Conservation (phyloP, 1,284 basidiomycete species). For the Ceratobasidium sp. region DNA sequence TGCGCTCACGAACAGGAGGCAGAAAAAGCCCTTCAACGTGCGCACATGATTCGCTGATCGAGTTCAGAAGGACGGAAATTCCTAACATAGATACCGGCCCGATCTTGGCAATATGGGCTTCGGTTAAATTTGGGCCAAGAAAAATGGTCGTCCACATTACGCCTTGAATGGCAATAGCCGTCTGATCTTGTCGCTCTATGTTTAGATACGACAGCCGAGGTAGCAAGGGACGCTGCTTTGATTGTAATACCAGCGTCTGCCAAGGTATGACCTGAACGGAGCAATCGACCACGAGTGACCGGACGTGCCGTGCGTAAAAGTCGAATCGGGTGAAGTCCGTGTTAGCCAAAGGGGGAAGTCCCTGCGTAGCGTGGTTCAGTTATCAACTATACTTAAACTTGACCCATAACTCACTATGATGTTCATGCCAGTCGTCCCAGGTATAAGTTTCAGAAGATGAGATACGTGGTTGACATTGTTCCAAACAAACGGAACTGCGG, state of each 20-base stretch:
- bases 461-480: not conserved
- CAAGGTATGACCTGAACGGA: not conserved
- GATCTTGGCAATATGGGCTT: not conserved
- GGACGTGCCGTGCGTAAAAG: not conserved
- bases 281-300: not conserved
- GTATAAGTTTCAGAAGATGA: conserved; percentile 1
- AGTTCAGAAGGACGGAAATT: not conserved
- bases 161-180: not conserved
- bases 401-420: not conserved
- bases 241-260: not conserved
- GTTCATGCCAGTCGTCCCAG: not conserved
- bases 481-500: conserved; percentile 11
- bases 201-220: not conserved
- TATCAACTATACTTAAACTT: not conserved
- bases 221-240: not conserved
- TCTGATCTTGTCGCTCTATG: not conserved
- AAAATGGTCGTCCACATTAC: not conserved
- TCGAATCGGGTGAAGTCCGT: not conserved
- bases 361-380: not conserved
- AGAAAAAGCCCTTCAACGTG: conserved; percentile 78
- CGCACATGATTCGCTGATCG: conserved; percentile 78
- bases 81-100: not conserved
- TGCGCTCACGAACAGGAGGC: not conserved
- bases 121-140: not conserved
- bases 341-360: not conserved